Evolutionary conservation across 306 rosid genomes (phyloP), one percentile per base, ranked within the genome.

Genomic region (Prunus kanzakura): DNA sequence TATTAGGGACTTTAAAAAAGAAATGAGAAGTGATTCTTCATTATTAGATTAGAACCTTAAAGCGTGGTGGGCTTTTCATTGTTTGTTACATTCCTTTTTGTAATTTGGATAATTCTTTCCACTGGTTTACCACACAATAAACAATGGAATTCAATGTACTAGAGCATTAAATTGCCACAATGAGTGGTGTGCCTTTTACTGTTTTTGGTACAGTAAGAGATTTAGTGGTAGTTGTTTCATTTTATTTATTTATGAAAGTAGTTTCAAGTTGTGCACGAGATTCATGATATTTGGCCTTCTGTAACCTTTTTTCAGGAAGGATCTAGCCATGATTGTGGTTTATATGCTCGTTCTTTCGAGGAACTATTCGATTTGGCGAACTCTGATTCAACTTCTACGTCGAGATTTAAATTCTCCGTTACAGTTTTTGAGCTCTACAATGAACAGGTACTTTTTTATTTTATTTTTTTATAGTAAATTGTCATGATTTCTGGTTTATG

Each of bases 301-400:
- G 70, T 69, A 60, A 41, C 79, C 79, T 80, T 78, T 84, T 71
- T 58, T 23, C 85, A 95, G 98, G 98, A 95, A 89, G 98, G 97
- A 80, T 88, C 96, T 23, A 89, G 92, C 81, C 87, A 95, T 81
- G 97, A 90, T 82, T 92, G 96, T 25, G 98, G 98, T 81, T 83
- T 95, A 82, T 95, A 83, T 85, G 88, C 97, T 74, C 96, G 96
- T 22, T 92, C 96, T 79, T 92, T 90, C 70, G 98, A 95, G 87
- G 98, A 95, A 78, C 74, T 95, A 74, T 95, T 90, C 87, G 97
- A 95, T 92, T 78, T 95, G 80, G 83, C 97, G 78, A 90, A 95
- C 77, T 84, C 89, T 58, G 97, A 95, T 84, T 81, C 96, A 80
- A 90, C 93, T 80, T 89, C 91, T 71, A 88, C 91, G 73, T 95